Percentiles rank a stretch among this genome's conserved stretches.
Evolutionary conservation across 2,329 filamentous ascomycete genomes (phyloP).

Genomic region (Chaetomium strumarium): DNA sequence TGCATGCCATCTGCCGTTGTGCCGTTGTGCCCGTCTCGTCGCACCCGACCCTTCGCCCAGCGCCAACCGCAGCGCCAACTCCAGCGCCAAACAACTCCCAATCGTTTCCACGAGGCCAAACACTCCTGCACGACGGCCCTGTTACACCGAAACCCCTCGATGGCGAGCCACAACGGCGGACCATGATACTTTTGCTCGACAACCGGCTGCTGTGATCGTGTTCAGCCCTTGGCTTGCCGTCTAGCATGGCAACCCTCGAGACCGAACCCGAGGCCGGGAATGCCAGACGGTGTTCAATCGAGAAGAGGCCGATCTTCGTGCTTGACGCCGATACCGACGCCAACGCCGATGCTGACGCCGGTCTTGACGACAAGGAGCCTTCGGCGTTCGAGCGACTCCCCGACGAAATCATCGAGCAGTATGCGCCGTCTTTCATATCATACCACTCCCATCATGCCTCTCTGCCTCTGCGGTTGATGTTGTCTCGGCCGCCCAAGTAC

Average conservation of each 20-base stretch:
- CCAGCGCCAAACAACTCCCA: conserved; percentile 1
- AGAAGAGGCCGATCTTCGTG: conserved; percentile 30
- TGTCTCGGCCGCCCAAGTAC: conserved; percentile 7
- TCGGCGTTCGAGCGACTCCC: conserved; percentile 53
- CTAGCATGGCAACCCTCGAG: conserved; percentile 23
- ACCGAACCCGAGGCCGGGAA: conserved; percentile 12
- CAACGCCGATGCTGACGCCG: conserved; percentile 15
- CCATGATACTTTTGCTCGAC: conserved; percentile 16
- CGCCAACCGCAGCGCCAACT: neutral
- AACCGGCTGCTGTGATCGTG: conserved; percentile 14
- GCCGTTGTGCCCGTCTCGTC: conserved; percentile 1
- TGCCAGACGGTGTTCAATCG: conserved; percentile 28
- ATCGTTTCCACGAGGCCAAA: neutral
- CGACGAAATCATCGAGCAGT: conserved; percentile 67
- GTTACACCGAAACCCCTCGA: conserved; percentile 7
- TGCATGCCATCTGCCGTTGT: conserved; percentile 4
- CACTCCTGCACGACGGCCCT: neutral
- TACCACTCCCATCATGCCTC: conserved; percentile 12
- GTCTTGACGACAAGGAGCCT: conserved; percentile 15
- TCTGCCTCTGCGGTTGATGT: neutral
- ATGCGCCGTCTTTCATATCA: conserved; percentile 28
- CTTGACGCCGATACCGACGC: conserved; percentile 20
- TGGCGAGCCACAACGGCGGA: conserved; percentile 16
- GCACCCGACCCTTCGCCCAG: neutral
- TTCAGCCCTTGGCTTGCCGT: neutral